A percentile compares a stretch with the other conserved stretches of the same genome.
Evolutionary conservation across 2,329 filamentous ascomycete species (phyloP).

Genomic region (Cladosporium colombiae): DNA sequence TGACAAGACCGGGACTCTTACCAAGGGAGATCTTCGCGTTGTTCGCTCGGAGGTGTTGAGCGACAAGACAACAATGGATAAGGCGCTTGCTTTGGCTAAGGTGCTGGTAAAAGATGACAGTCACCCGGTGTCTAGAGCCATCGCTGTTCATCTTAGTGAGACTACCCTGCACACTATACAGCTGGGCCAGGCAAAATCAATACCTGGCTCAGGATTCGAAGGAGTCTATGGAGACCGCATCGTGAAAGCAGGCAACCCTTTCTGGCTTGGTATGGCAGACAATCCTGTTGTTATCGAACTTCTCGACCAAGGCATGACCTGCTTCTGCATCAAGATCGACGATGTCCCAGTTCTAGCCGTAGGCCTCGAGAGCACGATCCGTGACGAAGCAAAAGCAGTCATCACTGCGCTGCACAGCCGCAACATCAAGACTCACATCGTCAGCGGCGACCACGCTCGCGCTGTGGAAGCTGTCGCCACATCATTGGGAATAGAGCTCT

Average conservation of each 20-base stretch:
- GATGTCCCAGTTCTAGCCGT: slow-evolving; percentile 48
- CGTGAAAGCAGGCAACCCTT: slow-evolving; percentile 50
- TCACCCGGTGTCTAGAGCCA: slow-evolving; percentile 33
- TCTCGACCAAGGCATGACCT: slow-evolving; percentile 48
- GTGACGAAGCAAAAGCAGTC: slow-evolving; percentile 53
- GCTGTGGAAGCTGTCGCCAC: slow-evolving; percentile 53
- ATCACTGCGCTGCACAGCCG: slow-evolving; percentile 53
- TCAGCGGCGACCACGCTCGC: slow-evolving; percentile 57
- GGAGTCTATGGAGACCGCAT: slow-evolving; percentile 36
- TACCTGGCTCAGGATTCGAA: slow-evolving; percentile 48
- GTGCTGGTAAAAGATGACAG: slow-evolving; percentile 26
- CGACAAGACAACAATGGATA: not conserved
- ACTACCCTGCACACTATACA: not conserved
- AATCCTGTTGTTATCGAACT: slow-evolving; percentile 37
- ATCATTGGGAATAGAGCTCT: slow-evolving; percentile 42
- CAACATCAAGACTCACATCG: slow-evolving; percentile 54
- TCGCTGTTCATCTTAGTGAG: slow-evolving; percentile 32
- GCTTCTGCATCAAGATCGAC: slow-evolving; percentile 60
- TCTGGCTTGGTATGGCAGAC: slow-evolving; percentile 46
- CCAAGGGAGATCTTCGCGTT: slow-evolving; percentile 54
- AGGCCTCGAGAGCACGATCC: slow-evolving; percentile 51
- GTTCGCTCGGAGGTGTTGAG: slow-evolving; percentile 34
- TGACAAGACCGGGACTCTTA: slow-evolving; percentile 80
- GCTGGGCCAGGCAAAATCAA: slow-evolving; percentile 36
- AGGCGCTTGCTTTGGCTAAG: slow-evolving; percentile 18